These are phyloP conservation scores for Cladosporium sp. DNA, from an alignment of 2,329 filamentous ascomycete species.

Conservation along the genomic window DNA sequence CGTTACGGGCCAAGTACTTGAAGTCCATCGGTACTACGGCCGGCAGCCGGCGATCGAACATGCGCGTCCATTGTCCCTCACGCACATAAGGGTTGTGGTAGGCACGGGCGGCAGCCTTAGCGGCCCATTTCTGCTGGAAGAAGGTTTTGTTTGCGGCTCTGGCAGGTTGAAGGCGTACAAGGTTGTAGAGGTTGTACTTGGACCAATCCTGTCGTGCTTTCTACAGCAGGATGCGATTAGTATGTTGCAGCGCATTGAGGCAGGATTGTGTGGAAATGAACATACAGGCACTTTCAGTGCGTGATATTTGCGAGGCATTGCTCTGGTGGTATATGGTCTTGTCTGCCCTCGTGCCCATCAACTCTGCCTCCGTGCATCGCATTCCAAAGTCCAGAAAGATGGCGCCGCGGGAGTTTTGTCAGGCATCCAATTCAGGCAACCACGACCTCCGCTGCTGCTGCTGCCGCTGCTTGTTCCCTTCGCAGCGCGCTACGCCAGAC, in stretches of 20 bases:
- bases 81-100: constrained; percentile 95
- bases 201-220: constrained; percentile 96
- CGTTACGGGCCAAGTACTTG: constrained; percentile 69
- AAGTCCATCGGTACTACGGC: constrained; percentile 84
- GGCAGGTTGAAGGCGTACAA: constrained; percentile 54
- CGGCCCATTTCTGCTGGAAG: constrained; percentile 97
- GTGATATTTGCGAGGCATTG: constrained; percentile 53
- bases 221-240: constrained; percentile 44
- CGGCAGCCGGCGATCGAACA: constrained; percentile 78
- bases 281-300: constrained; percentile 49
- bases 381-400: not conserved
- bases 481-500: not conserved
- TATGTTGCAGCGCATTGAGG: not conserved
- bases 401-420: not conserved
- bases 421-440: not conserved
- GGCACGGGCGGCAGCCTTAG: constrained; percentile 75
- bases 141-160: constrained; percentile 58
- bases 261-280: not conserved
- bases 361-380: not conserved
- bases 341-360: not conserved
- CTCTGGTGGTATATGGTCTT: not conserved
- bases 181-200: constrained; percentile 94
- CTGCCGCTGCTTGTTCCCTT: not conserved
- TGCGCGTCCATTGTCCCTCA: constrained; percentile 89
- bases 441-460: not conserved